Percentiles rank a stretch among this genome's conserved stretches.
phyloP scores from a whole-genome alignment of 2,329 filamentous ascomycete species.

The Sclerotinia trifoliorum region DNA sequence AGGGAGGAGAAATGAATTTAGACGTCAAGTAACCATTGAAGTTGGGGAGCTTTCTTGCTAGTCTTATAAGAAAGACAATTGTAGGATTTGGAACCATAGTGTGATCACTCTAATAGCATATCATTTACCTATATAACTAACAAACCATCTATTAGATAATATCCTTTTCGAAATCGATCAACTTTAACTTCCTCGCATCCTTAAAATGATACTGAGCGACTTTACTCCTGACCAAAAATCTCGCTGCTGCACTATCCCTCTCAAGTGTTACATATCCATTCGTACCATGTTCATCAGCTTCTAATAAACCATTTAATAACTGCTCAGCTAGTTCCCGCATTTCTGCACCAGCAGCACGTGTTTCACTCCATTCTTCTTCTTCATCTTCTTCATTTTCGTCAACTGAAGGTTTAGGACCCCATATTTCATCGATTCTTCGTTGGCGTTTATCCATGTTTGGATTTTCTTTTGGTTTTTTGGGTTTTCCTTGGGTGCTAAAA shows the following conservation, averaged over 20 bases:
- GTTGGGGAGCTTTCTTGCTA: no score
- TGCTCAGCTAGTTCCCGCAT: slow-evolving; percentile 61
- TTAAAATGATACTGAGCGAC: slow-evolving; percentile 65
- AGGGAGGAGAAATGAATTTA: no score
- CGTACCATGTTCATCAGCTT: slow-evolving; percentile 54
- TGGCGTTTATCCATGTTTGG: slow-evolving; percentile 53
- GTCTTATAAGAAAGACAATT: not conserved
- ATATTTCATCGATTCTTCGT: slow-evolving; percentile 63
- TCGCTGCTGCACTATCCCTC: slow-evolving; percentile 60
- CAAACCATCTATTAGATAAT: not conserved
- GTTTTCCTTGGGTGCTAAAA: slow-evolving; percentile 59
- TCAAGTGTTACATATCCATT: slow-evolving; percentile 58
- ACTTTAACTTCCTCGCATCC: slow-evolving; percentile 57
- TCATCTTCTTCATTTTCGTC: slow-evolving; percentile 44
- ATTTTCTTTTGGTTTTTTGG: slow-evolving; percentile 48
- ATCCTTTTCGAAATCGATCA: slow-evolving; percentile 64
- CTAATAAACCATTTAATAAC: slow-evolving; percentile 57
- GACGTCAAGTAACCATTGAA: no score
- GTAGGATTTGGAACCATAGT: not conserved
- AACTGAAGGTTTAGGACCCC: slow-evolving; percentile 43
- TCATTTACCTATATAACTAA: not conserved
- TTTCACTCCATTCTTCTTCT: slow-evolving; percentile 39
- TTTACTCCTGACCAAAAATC: slow-evolving; percentile 64
- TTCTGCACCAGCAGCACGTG: slow-evolving; percentile 51
- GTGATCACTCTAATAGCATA: not conserved